phyloP scores from a whole-genome alignment of 2,329 filamentous ascomycete species.

The Colletotrichum sp. region DNA sequence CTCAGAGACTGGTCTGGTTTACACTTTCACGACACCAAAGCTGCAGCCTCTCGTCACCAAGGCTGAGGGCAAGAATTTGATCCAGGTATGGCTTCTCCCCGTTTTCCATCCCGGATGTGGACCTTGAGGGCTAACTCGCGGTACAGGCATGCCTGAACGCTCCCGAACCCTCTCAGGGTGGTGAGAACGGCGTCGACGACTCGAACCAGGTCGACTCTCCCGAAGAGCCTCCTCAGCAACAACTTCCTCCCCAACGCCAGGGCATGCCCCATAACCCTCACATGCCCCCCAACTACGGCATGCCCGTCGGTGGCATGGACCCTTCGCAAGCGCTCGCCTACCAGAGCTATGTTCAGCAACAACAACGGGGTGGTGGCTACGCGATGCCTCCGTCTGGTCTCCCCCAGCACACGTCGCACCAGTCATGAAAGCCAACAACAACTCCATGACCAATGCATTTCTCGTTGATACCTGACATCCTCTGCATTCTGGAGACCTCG shows the following conservation, averaged over 20 bases:
- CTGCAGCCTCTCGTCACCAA: constrained; percentile 97
- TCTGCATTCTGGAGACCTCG: constrained; percentile 47
- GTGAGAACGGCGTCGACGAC: constrained; percentile 82
- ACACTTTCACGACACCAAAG: constrained; percentile 98
- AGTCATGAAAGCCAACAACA: constrained; percentile 59
- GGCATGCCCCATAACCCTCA: constrained; percentile 69
- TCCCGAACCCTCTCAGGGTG: constrained; percentile 82
- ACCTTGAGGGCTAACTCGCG: background rate
- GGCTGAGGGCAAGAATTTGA: constrained; percentile 98
- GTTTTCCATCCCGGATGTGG: too few species aligned
- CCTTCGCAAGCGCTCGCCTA: constrained; percentile 83
- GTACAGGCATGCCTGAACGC: constrained; percentile 93
- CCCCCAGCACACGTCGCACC: constrained; percentile 82
- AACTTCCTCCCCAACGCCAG: constrained; percentile 72
- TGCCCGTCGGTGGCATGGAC: constrained; percentile 70
- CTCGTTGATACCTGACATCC: constrained; percentile 65
- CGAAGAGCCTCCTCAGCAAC: constrained; percentile 81
- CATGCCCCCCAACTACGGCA: constrained; percentile 66
- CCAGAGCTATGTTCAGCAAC: constrained; percentile 77
- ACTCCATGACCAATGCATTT: constrained; percentile 28
- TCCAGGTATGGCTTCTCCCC: constrained; percentile 73
- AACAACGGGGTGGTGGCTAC: constrained; percentile 75
- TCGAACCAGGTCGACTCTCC: constrained; percentile 83
- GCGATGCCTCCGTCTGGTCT: constrained; percentile 80
- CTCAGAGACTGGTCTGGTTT: constrained; percentile 95